These are phyloP conservation scores for Rhodamnia rubescens DNA, from an alignment of 345 rosid species.

Conservation along the genomic window DNA sequence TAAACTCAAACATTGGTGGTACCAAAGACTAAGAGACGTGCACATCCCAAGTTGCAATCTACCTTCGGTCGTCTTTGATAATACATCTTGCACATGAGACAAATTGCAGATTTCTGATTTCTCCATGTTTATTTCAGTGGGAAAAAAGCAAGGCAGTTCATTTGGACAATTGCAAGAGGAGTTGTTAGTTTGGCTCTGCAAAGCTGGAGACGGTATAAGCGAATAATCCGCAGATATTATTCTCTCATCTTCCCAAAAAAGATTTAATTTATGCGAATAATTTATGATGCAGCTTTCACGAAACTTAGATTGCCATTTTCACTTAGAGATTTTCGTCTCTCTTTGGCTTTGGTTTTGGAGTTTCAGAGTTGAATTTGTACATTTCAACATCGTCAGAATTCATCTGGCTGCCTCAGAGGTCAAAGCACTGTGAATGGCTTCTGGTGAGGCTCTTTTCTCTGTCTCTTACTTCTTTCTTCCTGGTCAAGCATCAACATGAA, in stretches of 20 bases:
- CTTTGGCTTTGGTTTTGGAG: background rate
- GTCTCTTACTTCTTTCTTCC: background rate
- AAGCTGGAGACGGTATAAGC: background rate
- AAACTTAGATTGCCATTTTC: background rate
- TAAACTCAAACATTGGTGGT: background rate
- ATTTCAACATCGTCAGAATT: background rate
- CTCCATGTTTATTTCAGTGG: background rate
- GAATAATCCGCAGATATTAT: background rate
- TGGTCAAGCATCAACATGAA: background rate
- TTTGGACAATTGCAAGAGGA: background rate
- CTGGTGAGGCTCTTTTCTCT: background rate
- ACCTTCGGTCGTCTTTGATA: background rate
- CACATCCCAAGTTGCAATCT: background rate
- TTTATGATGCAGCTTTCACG: background rate
- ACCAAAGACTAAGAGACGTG: background rate
- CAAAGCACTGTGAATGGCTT: background rate
- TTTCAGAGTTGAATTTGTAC: background rate
- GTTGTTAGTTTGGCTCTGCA: background rate
- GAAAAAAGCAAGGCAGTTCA: background rate
- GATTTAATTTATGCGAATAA: background rate
- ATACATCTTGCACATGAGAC: background rate
- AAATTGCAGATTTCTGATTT: background rate
- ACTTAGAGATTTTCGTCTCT: background rate
- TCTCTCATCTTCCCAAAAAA: background rate
- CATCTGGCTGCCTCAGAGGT: background rate